phyloP scores from a whole-genome alignment of 192 early-diverging fungal species.

The Gryganskiella cystojenkinii region DNA sequence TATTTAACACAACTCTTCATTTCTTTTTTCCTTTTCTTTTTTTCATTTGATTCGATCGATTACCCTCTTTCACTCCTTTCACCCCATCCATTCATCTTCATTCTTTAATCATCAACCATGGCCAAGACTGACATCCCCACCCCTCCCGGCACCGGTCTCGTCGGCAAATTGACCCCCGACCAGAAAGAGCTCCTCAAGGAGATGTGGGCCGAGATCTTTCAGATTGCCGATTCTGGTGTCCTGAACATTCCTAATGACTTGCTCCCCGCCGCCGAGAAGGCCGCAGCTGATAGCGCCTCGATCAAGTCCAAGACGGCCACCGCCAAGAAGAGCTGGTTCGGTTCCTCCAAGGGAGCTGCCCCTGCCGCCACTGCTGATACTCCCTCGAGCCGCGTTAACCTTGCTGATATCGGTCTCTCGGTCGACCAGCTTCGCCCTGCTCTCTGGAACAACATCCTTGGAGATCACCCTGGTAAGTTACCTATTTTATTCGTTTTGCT shows the following conservation, averaged over 20 bases:
- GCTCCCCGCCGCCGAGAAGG: not conserved
- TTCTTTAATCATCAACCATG: conserved; percentile 8
- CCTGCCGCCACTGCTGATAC: conserved; percentile 11
- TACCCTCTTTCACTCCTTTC: not conserved
- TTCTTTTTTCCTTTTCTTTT: not conserved
- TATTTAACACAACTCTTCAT: too few relatives aligned
- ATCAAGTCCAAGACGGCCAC: conserved; percentile 36
- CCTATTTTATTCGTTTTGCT: not conserved
- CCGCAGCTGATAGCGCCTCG: conserved; percentile 16
- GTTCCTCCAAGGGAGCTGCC: conserved; percentile 17
- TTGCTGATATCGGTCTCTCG: conserved; percentile 32
- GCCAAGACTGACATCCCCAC: conserved; percentile 40
- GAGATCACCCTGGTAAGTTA: conserved; percentile 45
- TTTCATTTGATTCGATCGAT: not conserved
- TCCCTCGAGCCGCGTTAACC: conserved; percentile 18
- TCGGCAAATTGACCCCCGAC: conserved; percentile 41
- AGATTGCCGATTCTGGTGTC: conserved; percentile 19
- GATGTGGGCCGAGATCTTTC: conserved; percentile 50
- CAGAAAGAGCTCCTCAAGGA: conserved; percentile 47
- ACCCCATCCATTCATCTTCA: not conserved
- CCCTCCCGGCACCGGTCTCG: conserved; percentile 50
- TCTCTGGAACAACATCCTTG: conserved; percentile 50
- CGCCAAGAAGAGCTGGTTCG: conserved; percentile 47
- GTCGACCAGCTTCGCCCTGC: conserved; percentile 35
- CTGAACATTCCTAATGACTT: not conserved